A percentile compares a stretch with the other conserved stretches of the same genome.
These are phyloP conservation scores for Saprolegnia diclina DNA, from an alignment of 352 stramenopile species.

Conservation along the genomic window DNA sequence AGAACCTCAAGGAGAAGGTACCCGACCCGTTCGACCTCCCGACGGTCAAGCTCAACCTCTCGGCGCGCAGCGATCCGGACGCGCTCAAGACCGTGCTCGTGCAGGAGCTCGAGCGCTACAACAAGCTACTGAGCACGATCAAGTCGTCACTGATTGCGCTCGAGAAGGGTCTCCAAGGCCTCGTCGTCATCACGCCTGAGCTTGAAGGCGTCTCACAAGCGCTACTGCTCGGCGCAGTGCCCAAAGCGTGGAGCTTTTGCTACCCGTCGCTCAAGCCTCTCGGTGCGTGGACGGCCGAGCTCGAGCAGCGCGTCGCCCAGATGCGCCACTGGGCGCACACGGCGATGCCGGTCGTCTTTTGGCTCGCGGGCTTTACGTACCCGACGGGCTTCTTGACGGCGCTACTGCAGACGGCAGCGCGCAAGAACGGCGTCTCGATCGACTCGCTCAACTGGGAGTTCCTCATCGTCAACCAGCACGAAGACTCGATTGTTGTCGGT, in stretches of 20 bases:
- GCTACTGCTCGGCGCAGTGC: slow-evolving; percentile 83
- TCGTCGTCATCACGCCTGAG: slow-evolving; percentile 93
- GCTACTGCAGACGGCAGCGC: slow-evolving; percentile 91
- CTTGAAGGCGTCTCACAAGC: slow-evolving; percentile 91
- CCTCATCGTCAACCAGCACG: slow-evolving; percentile 84
- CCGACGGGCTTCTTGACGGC: slow-evolving; percentile 94
- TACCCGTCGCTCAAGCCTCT: slow-evolving; percentile 94
- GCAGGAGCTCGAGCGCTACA: slow-evolving; percentile 94
- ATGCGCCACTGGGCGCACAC: slow-evolving; percentile 87
- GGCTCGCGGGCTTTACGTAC: slow-evolving; percentile 95
- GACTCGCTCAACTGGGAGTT: slow-evolving; percentile 95
- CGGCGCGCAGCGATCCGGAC: slow-evolving; percentile 75
- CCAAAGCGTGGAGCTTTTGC: slow-evolving; percentile 87
- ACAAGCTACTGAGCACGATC: slow-evolving; percentile 81
- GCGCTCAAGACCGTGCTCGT: slow-evolving; percentile 92
- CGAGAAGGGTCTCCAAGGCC: slow-evolving; percentile 88
- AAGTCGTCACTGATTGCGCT: slow-evolving; percentile 74
- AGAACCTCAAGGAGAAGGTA: slow-evolving; percentile 81
- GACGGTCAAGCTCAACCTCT: slow-evolving; percentile 66
- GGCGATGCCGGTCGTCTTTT: slow-evolving; percentile 86
- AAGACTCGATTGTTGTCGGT: slow-evolving; percentile 65
- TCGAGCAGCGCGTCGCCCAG: slow-evolving; percentile 86
- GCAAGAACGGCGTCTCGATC: slow-evolving; percentile 93
- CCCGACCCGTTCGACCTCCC: slow-evolving; percentile 87
- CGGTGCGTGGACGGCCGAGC: slow-evolving; percentile 88